These are phyloP conservation scores for Xylaria sp. DNA, from an alignment of 2,329 filamentous ascomycete species.

Conservation along the genomic window DNA sequence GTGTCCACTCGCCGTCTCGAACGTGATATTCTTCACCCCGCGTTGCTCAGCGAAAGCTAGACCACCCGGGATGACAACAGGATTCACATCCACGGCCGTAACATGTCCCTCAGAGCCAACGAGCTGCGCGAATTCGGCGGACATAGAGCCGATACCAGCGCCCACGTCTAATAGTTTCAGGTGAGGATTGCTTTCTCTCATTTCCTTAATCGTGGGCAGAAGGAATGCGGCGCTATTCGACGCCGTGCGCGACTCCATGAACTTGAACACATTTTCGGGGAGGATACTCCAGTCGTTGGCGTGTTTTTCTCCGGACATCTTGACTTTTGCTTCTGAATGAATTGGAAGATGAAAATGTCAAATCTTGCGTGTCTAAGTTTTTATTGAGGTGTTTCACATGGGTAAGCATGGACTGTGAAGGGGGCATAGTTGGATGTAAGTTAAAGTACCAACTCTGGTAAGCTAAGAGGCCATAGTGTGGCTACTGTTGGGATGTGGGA, in stretches of 20 bases:
- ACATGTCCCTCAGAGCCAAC: conserved; percentile 51
- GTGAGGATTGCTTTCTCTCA: conserved; percentile 36
- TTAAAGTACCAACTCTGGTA: neutral
- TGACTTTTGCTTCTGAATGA: neutral
- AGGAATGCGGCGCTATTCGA: conserved; percentile 43
- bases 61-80: conserved; percentile 12
- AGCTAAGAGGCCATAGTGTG: neutral
- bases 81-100: conserved; percentile 47
- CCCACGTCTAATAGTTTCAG: conserved; percentile 55
- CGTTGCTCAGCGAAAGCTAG: conserved; percentile 4
- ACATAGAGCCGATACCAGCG: conserved; percentile 56
- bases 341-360: neutral
- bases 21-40: conserved; percentile 29
- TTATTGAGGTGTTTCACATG: neutral
- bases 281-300: conserved; percentile 23
- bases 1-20: conserved; percentile 49
- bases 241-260: conserved; percentile 36
- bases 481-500: neutral
- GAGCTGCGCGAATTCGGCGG: conserved; percentile 51
- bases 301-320: neutral
- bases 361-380: neutral
- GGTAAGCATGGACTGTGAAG: neutral
- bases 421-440: neutral
- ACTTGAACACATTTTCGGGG: conserved; percentile 28
- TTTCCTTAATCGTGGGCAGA: conserved; percentile 47